Percentiles rank a stretch among this genome's conserved stretches.
phyloP scores from a whole-genome alignment of 345 rosid species.

The Hibiscus trionum region DNA sequence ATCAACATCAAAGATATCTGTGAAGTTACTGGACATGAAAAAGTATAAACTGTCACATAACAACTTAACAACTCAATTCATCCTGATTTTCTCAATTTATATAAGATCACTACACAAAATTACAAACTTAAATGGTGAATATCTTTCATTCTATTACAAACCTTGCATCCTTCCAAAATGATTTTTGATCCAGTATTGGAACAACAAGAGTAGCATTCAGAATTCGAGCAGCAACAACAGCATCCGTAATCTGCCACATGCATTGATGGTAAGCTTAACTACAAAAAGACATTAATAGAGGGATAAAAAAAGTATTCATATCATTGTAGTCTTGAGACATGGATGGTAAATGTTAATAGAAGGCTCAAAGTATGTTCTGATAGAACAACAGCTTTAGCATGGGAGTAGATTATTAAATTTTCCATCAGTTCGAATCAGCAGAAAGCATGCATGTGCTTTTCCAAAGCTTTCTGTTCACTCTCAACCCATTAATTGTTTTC shows the following conservation, averaged over 20 bases:
- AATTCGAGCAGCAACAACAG: constrained; percentile 97
- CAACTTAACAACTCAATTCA: background rate
- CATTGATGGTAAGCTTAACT: constrained; percentile 5
- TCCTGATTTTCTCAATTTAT: background rate
- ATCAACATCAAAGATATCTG: constrained; percentile 73
- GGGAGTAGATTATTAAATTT: background rate
- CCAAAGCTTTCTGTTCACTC: background rate
- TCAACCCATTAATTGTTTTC: background rate
- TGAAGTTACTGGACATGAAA: constrained; percentile 56
- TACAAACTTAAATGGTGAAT: background rate
- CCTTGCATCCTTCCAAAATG: constrained; percentile 98
- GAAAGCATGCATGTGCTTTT: background rate
- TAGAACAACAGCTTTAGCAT: background rate
- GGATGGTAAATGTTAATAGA: background rate
- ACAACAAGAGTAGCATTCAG: constrained; percentile 93
- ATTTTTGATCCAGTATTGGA: constrained; percentile 91
- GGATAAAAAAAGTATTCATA: background rate
- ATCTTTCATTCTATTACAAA: constrained; percentile 20
- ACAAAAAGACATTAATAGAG: background rate
- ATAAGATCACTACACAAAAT: background rate
- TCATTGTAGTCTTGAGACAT: background rate
- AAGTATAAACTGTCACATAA: constrained; percentile 4
- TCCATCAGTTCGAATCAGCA: background rate
- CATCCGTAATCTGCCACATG: constrained; percentile 82
- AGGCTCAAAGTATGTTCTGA: background rate